These are phyloP conservation scores for Coemansia sp. DNA, from an alignment of 192 early-diverging fungal genomes.

Conservation along the genomic window DNA sequence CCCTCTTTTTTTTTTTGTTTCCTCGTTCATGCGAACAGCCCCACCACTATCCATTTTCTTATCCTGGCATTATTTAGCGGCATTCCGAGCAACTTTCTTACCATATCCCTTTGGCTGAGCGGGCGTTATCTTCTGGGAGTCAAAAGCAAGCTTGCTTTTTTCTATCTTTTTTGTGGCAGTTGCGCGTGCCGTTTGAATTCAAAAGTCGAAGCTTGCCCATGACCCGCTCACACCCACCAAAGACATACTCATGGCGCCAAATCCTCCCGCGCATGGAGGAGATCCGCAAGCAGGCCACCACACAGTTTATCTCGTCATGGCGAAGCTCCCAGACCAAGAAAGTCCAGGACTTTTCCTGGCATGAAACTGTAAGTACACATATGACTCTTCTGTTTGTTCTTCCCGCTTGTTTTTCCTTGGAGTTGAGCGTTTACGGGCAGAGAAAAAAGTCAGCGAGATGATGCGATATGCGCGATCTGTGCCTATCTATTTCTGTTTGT, in stretches of 20 bases:
- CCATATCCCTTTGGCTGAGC: background rate
- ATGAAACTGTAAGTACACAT: conserved; percentile 48
- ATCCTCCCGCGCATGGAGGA: conserved; percentile 56
- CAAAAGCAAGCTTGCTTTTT: background rate
- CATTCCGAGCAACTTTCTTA: background rate
- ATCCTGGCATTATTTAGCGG: background rate
- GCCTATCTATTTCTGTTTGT: conserved; percentile 3
- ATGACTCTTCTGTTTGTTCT: too few species aligned
- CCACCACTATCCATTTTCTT: background rate
- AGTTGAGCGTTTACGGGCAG: background rate
- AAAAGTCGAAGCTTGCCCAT: conserved; percentile 10
- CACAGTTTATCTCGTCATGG: conserved; percentile 54
- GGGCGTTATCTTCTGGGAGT: background rate
- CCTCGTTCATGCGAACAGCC: background rate
- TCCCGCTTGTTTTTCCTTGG: background rate
- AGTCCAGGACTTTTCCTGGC: conserved; percentile 50
- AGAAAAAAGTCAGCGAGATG: background rate
- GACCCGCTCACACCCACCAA: conserved; percentile 20
- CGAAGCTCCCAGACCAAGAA: conserved; percentile 25
- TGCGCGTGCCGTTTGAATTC: conserved; percentile 6
- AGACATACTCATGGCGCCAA: conserved; percentile 49
- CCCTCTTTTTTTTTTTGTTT: conserved; percentile 1
- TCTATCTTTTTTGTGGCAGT: background rate
- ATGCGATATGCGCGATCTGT: conserved; percentile 8
- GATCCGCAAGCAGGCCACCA: conserved; percentile 50